Base-by-base conservation (phyloP, 106 monocot species). In the Allium cepa region DNA sequence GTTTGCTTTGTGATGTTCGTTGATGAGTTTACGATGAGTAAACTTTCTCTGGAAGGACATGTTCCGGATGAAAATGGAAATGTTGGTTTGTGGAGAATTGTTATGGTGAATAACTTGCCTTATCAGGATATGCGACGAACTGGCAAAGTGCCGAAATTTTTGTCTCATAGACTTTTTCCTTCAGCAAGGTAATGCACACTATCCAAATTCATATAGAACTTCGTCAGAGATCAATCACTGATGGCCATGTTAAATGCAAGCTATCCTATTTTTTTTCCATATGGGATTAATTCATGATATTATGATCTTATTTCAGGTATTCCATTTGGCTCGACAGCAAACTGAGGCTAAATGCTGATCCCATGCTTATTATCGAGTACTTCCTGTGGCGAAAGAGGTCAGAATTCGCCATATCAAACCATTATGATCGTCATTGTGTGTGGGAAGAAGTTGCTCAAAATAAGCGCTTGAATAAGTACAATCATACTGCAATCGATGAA, bases 321-420 rank as follows among this genome's bases (percentile, higher is more conserved):
- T 95, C 95, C 36, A 88, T 95, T 71, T 95, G 95, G 95, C 63
- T 95, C 53, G 95, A 95, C 74, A 95, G 95, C 62, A 91, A 95
- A 79, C 66, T 95, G 83, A 83, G 88, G 49, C 83, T 95, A 27
- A 45, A 86, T 13, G 58, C 81, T 69, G 94, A 95, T 71, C 94
- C 91, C 7, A 71, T 91, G 75, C 81, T 74, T 26, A 88, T 95
- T 47, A 63, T 95, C 51, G 95, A 95, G 69, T 86, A 88, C 48
- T 95, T 95, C 60, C 69, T 91, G 59, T 95, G 91, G 95, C 57
- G 91, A 53, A 81, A 68, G 46, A 74, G 71, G 70, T 65, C 87
- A 58, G 95, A 91, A 57, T 95, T 85, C 75, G 91, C 95, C 47
- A 95, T 95, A 63, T 83, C 95, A 58, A 86, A 76, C 59, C 95